These are phyloP conservation scores for Beauveria australis DNA, from an alignment of 2,329 filamentous ascomycete genomes.

Conservation along the genomic window DNA sequence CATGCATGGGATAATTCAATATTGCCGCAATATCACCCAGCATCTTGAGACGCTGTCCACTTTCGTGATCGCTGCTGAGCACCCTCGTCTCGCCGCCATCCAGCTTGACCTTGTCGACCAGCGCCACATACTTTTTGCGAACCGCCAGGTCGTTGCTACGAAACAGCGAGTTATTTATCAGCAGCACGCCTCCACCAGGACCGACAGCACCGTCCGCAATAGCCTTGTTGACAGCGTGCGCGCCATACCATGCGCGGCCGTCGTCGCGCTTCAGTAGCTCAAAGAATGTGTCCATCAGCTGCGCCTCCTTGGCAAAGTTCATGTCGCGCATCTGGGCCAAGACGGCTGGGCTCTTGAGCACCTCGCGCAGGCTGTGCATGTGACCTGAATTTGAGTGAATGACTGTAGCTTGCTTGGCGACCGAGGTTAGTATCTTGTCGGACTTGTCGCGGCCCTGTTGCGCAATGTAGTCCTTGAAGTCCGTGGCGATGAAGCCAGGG, in stretches of 20 bases:
- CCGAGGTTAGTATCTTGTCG: conserved; percentile 61
- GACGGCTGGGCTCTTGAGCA: conserved; percentile 74
- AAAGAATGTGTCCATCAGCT: conserved; percentile 77
- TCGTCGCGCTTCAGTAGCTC: conserved; percentile 74
- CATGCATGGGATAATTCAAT: conserved; percentile 77
- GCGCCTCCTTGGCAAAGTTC: conserved; percentile 78
- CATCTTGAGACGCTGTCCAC: conserved; percentile 74
- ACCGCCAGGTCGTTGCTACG: conserved; percentile 70
- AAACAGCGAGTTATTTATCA: conserved; percentile 85
- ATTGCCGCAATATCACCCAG: conserved; percentile 85
- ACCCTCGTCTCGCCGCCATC: conserved; percentile 82
- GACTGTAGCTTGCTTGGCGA: conserved; percentile 57
- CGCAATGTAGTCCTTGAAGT: conserved; percentile 67
- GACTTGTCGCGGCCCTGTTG: conserved; percentile 48
- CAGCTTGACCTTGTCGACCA: conserved; percentile 82
- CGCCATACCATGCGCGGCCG: conserved; percentile 84
- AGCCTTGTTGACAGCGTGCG: conserved; percentile 70
- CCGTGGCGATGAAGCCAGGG: conserved; percentile 76
- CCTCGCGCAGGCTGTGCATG: conserved; percentile 78
- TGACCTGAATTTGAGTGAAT: conserved; percentile 82
- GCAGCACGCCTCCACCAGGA: conserved; percentile 70
- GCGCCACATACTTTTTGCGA: conserved; percentile 69
- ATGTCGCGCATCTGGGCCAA: conserved; percentile 72
- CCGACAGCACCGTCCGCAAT: conserved; percentile 85
- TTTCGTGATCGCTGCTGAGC: conserved; percentile 91